phyloP scores from a whole-genome alignment of 2,329 filamentous ascomycete genomes.

The Bimuria novae-zelandiae region DNA sequence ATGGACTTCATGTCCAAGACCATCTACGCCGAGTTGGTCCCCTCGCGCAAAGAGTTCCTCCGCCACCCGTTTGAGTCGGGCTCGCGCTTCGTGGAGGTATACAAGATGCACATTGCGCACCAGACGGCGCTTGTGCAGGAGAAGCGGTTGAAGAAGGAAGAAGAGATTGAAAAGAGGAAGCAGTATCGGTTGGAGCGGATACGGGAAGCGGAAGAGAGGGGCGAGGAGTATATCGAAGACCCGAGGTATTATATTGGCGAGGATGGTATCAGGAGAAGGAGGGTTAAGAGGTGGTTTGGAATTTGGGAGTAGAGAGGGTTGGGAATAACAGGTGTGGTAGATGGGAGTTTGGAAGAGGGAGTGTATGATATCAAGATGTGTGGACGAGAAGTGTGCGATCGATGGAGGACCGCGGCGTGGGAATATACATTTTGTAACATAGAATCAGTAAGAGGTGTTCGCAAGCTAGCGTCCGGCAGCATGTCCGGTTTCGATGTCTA shows the following conservation, averaged over 20 bases:
- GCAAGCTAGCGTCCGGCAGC: not conserved
- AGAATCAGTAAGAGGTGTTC: not conserved
- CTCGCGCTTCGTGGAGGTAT: constrained; percentile 69
- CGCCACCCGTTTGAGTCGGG: constrained; percentile 71
- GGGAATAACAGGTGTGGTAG: not conserved
- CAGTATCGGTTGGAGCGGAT: constrained; percentile 71
- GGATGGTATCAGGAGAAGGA: constrained; percentile 54
- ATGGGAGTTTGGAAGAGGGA: not conserved
- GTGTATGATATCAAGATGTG: constrained; percentile 10
- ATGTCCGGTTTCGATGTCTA: not conserved
- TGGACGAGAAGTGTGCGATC: not conserved
- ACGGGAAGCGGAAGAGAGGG: constrained; percentile 38
- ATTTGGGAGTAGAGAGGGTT: constrained; percentile 63
- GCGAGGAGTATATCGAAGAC: constrained; percentile 44
- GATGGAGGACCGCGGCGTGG: not conserved
- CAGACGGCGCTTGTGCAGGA: constrained; percentile 70
- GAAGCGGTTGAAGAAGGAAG: constrained; percentile 72
- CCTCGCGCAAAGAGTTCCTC: constrained; percentile 69
- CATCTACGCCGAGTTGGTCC: constrained; percentile 78
- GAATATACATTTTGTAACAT: not conserved
- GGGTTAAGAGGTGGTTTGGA: constrained; percentile 80
- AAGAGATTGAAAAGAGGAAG: constrained; percentile 85
- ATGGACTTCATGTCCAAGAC: constrained; percentile 80
- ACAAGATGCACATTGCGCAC: constrained; percentile 76
- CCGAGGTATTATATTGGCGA: constrained; percentile 45